phyloP scores from a whole-genome alignment of 805 yeast species.

The Osmozyma mogii region DNA sequence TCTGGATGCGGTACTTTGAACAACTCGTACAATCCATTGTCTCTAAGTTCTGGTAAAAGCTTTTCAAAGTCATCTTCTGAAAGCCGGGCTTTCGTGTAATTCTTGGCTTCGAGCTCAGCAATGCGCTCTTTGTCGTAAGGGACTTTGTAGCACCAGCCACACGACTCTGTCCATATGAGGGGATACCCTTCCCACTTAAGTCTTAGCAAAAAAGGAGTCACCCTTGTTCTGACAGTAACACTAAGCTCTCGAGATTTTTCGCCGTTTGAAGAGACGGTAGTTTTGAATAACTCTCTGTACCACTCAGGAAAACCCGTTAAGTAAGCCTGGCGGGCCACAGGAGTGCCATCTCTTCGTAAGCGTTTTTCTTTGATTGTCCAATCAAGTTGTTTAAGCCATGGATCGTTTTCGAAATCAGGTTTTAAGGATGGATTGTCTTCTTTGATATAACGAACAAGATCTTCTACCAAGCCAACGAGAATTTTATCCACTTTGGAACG shows the following conservation, averaged over 20 bases:
- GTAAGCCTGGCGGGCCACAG: slow-evolving; percentile 62
- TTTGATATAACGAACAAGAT: slow-evolving; percentile 38
- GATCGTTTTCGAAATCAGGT: slow-evolving; percentile 49
- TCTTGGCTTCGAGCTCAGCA: slow-evolving; percentile 26
- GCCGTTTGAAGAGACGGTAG: slow-evolving; percentile 24
- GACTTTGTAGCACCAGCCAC: slow-evolving; percentile 87
- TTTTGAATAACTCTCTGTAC: slow-evolving; percentile 58
- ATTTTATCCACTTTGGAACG: slow-evolving; percentile 48
- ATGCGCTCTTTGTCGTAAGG: slow-evolving; percentile 26
- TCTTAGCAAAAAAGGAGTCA: slow-evolving; percentile 67
- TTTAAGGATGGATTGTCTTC: slow-evolving; percentile 14
- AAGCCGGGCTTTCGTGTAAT: slow-evolving; percentile 27
- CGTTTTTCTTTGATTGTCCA: slow-evolving; percentile 66
- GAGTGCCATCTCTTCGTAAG: slow-evolving; percentile 60
- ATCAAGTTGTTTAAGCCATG: slow-evolving; percentile 86
- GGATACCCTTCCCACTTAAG: slow-evolving; percentile 84
- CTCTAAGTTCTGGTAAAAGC: slow-evolving; percentile 17
- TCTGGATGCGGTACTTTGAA: slow-evolving; percentile 86
- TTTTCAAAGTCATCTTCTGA: slow-evolving; percentile 21
- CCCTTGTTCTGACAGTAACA: slow-evolving; percentile 64
- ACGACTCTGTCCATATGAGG: slow-evolving; percentile 64
- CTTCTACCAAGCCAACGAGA: slow-evolving; percentile 52
- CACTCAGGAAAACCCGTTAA: slow-evolving; percentile 91
- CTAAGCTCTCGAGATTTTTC: slow-evolving; percentile 34
- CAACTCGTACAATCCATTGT: slow-evolving; percentile 21